Evolutionary conservation across 1,284 basidiomycete species (phyloP), one percentile per base, ranked within the genome.

Genomic region (Xanthoconium separans): DNA sequence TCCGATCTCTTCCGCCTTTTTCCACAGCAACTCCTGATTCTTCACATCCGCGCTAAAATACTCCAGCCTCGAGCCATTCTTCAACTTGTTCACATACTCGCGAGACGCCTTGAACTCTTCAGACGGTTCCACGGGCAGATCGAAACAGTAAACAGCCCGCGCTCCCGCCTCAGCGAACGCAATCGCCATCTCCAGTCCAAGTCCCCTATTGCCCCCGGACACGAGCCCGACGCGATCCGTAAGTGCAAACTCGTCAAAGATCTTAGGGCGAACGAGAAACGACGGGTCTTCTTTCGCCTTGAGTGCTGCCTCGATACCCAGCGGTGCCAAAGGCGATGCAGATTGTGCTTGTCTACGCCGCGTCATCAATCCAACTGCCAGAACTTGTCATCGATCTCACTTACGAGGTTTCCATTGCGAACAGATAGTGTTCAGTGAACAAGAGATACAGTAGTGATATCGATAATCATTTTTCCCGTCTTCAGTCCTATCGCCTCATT

Each of bases 161-260:
- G 90, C 89, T 47, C 90, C 91, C 4, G 84, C 84, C 72, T 95
- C 91, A 40, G 84, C 80, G 37, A 91, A 73, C 6, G 86, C 82
- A 53, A 91, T 76, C 30, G 89, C 89, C 81, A 91, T 87, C 71
- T 91, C 89, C 40, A 94, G 79, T 4, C 92, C 91, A 11, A 94
- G 79, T 2, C 91, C 91, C 46, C 91, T 79, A 62, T 89, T 90
- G 3, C 78, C 92, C 12, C 90, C 90, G 0, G 90, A 89, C 42
- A 93, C 83, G 55, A 93, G 75, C 34, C 82, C 86, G 15, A 91
- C 88, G 24, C 88, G 83, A 61, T 85, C 85, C n/a, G 74, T 74
- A 40, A 93, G 79, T 11, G 83, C 79, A 73, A 94, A 93, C 64
- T 91, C 89, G 55, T 85, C 75, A 64, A 80, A 85, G 61, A 91